Evolutionary conservation across 345 rosid species (phyloP).

Genomic region (Sisymbrium altissimum): DNA sequence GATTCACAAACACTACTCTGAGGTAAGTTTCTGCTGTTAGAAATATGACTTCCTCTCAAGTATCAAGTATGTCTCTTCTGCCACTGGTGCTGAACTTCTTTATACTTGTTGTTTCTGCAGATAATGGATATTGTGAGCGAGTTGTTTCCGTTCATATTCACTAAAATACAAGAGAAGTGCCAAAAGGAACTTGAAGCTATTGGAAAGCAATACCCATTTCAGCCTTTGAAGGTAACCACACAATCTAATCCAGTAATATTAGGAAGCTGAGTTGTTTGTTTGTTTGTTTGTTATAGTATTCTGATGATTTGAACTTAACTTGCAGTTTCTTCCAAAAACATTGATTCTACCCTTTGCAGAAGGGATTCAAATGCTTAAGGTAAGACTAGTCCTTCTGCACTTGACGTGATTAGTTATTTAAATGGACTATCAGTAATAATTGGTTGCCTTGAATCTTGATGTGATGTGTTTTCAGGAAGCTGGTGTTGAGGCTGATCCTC

Average conservation of each 20-base stretch:
- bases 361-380: constrained; percentile 91
- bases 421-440: neutral
- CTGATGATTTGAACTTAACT: constrained; percentile 10
- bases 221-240: constrained; percentile 69
- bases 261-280: neutral
- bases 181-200: constrained; percentile 75
- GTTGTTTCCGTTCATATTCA: constrained; percentile 68
- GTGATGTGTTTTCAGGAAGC: constrained; percentile 57
- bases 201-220: constrained; percentile 67
- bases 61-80: neutral
- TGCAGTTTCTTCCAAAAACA: constrained; percentile 76
- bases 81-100: neutral
- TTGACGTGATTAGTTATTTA: neutral
- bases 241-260: neutral
- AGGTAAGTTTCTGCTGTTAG: constrained; percentile 43
- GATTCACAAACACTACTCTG: constrained; percentile 66
- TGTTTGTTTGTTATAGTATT: neutral
- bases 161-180: constrained; percentile 59
- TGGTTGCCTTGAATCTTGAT: neutral
- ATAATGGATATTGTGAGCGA: constrained; percentile 77
- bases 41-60: neutral
- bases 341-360: constrained; percentile 71
- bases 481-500: constrained; percentile 83
- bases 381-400: constrained; percentile 25
- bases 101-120: constrained; percentile 35